Evolutionary conservation across 1,284 basidiomycete species (phyloP).

Genomic region (Golubevia sp.): DNA sequence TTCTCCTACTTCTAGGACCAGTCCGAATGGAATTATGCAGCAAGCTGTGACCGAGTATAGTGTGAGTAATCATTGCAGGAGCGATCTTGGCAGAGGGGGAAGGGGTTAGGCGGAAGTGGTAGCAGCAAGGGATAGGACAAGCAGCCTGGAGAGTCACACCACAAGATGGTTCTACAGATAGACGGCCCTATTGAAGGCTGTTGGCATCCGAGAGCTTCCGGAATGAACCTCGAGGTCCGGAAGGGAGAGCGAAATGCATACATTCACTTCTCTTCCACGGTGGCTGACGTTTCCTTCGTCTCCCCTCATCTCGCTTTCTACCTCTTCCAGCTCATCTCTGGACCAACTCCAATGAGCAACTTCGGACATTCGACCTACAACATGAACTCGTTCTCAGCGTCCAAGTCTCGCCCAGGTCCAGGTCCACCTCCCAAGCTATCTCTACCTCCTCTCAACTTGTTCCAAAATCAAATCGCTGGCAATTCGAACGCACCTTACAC

Average conservation of each 20-base stretch:
- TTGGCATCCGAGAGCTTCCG: too few relatives aligned
- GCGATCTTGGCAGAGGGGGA: too few relatives aligned
- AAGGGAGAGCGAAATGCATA: not conserved
- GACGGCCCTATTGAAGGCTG: too few relatives aligned
- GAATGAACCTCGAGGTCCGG: too few relatives aligned
- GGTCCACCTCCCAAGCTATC: slow-evolving; percentile 14
- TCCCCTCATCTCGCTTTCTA: not conserved
- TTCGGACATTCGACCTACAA: slow-evolving; percentile 3
- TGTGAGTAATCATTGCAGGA: too few relatives aligned
- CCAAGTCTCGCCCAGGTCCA: slow-evolving; percentile 22
- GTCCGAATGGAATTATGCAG: not conserved
- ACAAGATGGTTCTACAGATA: too few relatives aligned
- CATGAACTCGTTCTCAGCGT: slow-evolving; percentile 16
- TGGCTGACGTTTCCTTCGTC: not conserved
- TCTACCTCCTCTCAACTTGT: slow-evolving; percentile 20
- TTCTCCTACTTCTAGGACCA: not conserved
- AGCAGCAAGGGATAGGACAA: too few relatives aligned
- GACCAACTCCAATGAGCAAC: not conserved
- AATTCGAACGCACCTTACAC: slow-evolving; percentile 34
- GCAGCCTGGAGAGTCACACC: too few relatives aligned
- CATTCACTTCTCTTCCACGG: not conserved
- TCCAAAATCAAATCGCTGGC: not conserved
- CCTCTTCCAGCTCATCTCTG: not conserved
- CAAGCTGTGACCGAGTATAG: not conserved
- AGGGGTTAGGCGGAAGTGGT: too few relatives aligned